Conservation (phyloP, 179 eudicot genomes). For the Amaranthus tricolor region DNA sequence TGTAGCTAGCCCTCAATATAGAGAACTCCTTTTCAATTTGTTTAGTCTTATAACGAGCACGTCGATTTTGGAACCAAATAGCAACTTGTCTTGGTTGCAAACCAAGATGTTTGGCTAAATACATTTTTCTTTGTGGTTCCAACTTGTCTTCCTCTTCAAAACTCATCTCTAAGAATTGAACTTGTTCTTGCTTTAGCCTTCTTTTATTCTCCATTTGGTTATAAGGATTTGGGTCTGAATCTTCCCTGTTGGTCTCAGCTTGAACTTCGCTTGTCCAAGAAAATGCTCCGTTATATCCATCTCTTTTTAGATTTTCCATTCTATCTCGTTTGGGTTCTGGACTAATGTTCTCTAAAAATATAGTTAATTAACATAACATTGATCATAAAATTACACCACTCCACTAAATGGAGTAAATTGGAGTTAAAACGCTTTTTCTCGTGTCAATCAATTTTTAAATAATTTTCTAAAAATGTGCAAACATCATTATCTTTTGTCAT, state of each 20-base stretch:
- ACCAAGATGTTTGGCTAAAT: conserved; percentile 55
- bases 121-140: conserved; percentile 63
- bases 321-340: conserved; percentile 13
- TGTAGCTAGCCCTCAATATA: conserved; percentile 42
- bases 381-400: too few species aligned
- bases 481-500: too few species aligned
- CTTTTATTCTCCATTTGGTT: conserved; percentile 60
- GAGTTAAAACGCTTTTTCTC: too few species aligned
- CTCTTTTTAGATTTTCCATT: not conserved
- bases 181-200: conserved; percentile 50
- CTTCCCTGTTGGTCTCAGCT: conserved; percentile 29
- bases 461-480: too few species aligned
- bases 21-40: conserved; percentile 68
- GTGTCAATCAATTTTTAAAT: too few species aligned
- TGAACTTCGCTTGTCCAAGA: not conserved
- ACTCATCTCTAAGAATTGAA: conserved; percentile 48
- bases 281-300: not conserved
- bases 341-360: conserved; percentile 17
- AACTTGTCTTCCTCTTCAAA: conserved; percentile 73
- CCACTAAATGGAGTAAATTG: too few species aligned
- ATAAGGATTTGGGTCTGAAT: conserved; percentile 25
- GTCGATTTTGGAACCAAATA: conserved; percentile 79
- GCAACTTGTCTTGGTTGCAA: conserved; percentile 73
- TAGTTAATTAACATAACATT: not conserved
- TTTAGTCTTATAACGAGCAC: conserved; percentile 76